A percentile compares a stretch with the other conserved stretches of the same genome.
phyloP scores from a whole-genome alignment of 441 rosid species.

The Corymbia calophylla region DNA sequence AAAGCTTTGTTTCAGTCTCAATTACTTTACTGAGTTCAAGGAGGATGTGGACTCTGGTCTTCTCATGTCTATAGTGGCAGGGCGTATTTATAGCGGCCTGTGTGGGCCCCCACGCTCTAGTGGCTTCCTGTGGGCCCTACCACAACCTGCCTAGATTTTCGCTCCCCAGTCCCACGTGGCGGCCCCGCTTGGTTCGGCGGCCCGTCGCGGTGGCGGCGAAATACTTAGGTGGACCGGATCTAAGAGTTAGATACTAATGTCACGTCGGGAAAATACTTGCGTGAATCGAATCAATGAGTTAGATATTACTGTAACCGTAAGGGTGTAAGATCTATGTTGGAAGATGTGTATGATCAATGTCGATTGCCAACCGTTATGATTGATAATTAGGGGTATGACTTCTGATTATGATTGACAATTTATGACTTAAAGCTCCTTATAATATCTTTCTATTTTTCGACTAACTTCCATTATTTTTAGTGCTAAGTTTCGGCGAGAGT shows the following conservation, averaged over 20 bases:
- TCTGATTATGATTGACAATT: not conserved
- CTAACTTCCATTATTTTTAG: not conserved
- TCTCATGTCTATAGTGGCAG: not conserved
- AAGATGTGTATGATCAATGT: not conserved
- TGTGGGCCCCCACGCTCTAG: not conserved
- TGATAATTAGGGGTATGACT: too few relatives aligned
- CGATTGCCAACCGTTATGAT: rapidly evolving
- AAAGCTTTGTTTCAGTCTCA: not conserved
- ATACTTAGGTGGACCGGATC: not conserved
- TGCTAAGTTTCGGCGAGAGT: not conserved
- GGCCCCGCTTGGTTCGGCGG: not conserved
- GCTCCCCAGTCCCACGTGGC: not conserved
- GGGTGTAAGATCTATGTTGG: not conserved
- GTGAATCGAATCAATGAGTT: not conserved
- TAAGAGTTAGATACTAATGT: not conserved
- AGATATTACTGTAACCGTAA: not conserved
- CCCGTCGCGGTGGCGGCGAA: rapidly evolving
- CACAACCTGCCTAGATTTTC: not conserved
- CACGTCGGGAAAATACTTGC: not conserved
- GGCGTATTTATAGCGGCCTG: not conserved
- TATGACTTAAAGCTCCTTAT: not conserved
- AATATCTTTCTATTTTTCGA: not conserved
- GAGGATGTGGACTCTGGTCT: not conserved
- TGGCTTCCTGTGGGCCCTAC: not conserved
- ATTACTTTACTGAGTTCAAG: not conserved